Evolutionary conservation across 306 rosid genomes (phyloP).

Genomic region (Medicago lupulina): DNA sequence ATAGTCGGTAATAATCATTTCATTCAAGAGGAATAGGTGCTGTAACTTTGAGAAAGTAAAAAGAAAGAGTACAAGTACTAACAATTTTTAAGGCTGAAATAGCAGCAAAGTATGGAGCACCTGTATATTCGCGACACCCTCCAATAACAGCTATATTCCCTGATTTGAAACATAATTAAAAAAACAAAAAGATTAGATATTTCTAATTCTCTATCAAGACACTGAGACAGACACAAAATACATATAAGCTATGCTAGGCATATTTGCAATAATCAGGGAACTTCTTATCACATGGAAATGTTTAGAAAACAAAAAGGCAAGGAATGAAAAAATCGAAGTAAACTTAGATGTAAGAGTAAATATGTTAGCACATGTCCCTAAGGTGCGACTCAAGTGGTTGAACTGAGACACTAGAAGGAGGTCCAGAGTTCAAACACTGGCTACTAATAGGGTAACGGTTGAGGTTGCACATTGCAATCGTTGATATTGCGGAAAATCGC

Average conservation of each 20-base stretch:
- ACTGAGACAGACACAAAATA: not conserved
- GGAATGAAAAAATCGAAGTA: not conserved
- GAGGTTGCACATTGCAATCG: too few species aligned
- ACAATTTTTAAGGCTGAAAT: slow-evolving; percentile 90
- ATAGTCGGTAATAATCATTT: not conserved
- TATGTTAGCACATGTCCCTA: not conserved
- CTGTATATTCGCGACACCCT: slow-evolving; percentile 98
- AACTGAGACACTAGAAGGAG: not conserved
- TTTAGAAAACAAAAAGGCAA: not conserved
- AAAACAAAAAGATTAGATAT: slow-evolving; percentile 30
- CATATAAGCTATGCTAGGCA: not conserved
- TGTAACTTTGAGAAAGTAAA: not conserved
- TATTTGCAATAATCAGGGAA: not conserved
- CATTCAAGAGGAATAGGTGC: slow-evolving; percentile 22
- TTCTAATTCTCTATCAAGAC: slow-evolving; percentile 10
- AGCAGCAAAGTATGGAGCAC: slow-evolving; percentile 97
- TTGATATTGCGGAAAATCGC: not conserved
- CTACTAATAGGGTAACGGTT: too few species aligned
- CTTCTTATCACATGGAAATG: slow-evolving; percentile 4
- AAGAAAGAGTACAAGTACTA: slow-evolving; percentile 36
- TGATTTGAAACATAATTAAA: slow-evolving; percentile 49
- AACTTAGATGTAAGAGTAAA: slow-evolving; percentile 4
- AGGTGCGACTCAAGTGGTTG: not conserved
- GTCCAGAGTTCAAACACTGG: not conserved
- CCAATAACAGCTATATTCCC: slow-evolving; percentile 93